These are phyloP conservation scores for Leucocoprinus sp. DNA, from an alignment of 768 basidiomycete species.

Conservation along the genomic window DNA sequence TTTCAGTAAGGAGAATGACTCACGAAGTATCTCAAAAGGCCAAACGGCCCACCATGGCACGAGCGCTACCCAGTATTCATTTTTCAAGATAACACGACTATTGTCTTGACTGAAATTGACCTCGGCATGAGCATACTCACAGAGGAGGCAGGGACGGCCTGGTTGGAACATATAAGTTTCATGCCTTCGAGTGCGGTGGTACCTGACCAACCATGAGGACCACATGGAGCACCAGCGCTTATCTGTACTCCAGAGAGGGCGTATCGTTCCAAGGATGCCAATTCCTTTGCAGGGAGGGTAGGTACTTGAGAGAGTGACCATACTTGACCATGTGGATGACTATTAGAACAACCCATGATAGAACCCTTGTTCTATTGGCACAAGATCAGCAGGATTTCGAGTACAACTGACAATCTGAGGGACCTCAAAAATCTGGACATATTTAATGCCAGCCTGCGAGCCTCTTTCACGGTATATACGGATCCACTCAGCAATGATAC, in stretches of 20 bases:
- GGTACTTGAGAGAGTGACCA: conserved; percentile 77
- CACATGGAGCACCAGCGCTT: conserved; percentile 42
- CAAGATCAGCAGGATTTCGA: conserved; percentile 1
- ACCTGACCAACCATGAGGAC: conserved; percentile 31
- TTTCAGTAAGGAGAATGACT: conserved; percentile 14
- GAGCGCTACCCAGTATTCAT: conserved; percentile 72
- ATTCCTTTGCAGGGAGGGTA: conserved; percentile 58
- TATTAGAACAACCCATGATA: conserved; percentile 95
- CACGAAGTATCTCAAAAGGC: conserved; percentile 82
- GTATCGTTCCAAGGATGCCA: conserved; percentile 48
- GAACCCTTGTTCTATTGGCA: conserved; percentile 70
- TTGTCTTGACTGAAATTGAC: conserved; percentile 26
- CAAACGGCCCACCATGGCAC: conserved; percentile 96
- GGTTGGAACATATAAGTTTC: conserved; percentile 3
- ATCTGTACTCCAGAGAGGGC: conserved; percentile 23
- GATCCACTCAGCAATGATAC: conserved; percentile 69
- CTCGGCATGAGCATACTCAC: conserved; percentile 73
- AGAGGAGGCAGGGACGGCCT: conserved; percentile 64
- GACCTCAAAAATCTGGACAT: conserved; percentile 90
- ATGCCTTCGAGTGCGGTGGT: neutral
- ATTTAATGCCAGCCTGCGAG: conserved; percentile 55
- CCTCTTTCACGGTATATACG: conserved; percentile 54
- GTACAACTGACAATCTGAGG: conserved; percentile 8
- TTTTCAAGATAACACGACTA: conserved; percentile 58
- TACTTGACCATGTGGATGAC: conserved; percentile 89